These are phyloP conservation scores for Trichoderma brevicompactum DNA, from an alignment of 2,329 filamentous ascomycete species.

Conservation along the genomic window DNA sequence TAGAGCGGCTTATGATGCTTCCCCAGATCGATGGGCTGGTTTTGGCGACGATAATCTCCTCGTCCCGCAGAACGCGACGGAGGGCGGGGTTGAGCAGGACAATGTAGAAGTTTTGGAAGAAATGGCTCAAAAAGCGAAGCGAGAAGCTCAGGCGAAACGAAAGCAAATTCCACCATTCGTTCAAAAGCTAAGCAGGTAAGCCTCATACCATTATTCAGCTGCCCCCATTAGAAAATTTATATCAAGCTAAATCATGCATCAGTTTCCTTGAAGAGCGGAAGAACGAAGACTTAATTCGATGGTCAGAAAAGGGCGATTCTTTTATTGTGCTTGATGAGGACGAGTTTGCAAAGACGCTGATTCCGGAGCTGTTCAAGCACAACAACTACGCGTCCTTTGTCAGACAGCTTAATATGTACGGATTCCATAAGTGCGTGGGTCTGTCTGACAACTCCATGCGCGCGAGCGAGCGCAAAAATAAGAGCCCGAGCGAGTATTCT, in stretches of 20 bases:
- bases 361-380: constrained; percentile 98
- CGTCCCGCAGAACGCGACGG: constrained; percentile 44
- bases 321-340: constrained; percentile 98
- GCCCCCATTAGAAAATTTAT: not conserved
- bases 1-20: constrained; percentile 45
- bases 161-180: constrained; percentile 98
- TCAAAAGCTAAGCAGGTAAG: constrained; percentile 94
- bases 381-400: constrained; percentile 98
- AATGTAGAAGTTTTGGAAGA: constrained; percentile 80
- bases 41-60: constrained; percentile 50
- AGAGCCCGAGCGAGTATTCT: constrained; percentile 97
- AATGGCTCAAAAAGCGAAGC: constrained; percentile 79
- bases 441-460: constrained; percentile 98
- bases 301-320: constrained; percentile 95
- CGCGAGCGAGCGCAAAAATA: constrained; percentile 94
- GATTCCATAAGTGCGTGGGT: constrained; percentile 94
- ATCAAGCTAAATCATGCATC: constrained; percentile 32
- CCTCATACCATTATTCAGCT: constrained; percentile 5
- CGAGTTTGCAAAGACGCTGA: constrained; percentile 95
- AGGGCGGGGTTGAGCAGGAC: constrained; percentile 58
- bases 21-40: constrained; percentile 47
- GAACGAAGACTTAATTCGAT: constrained; percentile 92
- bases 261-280: constrained; percentile 94
- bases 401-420: constrained; percentile 94
- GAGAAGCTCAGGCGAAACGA: constrained; percentile 84